Evolutionary conservation across 192 early-diverging fungal species (phyloP).

Genomic region (Coemansia sp.): DNA sequence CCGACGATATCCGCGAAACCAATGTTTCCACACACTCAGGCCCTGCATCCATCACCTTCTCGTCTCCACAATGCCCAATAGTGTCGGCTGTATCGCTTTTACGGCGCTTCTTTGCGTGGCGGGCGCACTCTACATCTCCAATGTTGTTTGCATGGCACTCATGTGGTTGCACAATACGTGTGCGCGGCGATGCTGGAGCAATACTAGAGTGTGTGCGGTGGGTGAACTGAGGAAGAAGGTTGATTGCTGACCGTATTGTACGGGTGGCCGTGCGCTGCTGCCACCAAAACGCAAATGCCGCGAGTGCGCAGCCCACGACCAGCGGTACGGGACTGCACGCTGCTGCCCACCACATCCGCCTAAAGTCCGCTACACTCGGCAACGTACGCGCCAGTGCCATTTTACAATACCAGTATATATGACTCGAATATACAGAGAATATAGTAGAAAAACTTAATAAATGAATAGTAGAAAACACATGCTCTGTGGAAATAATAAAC

Average conservation of each 20-base stretch:
- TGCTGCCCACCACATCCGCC: not conserved
- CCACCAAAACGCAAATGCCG: not conserved
- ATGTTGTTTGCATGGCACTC: no score
- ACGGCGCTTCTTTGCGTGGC: no score
- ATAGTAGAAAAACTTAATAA: no score
- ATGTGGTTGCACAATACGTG: no score
- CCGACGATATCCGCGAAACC: no score
- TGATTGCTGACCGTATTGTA: not conserved
- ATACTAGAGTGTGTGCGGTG: not conserved
- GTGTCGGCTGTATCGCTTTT: no score
- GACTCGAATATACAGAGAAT: no score
- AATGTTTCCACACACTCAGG: no score
- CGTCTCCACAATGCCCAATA: no score
- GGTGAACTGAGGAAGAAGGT: not conserved
- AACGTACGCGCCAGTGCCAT: not conserved
- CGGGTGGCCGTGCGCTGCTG: not conserved
- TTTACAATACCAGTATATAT: not conserved
- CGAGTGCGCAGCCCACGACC: not conserved
- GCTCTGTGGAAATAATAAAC: no score
- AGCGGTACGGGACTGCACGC: not conserved
- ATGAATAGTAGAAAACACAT: not conserved
- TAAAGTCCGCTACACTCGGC: not conserved
- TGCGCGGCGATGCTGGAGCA: not conserved
- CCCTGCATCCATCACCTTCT: no score
- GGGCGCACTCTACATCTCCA: no score